Percentiles rank a stretch among this genome's conserved stretches.
Evolutionary conservation across 257 asterid species (phyloP).

Genomic region (Cynanchum wilfordii): DNA sequence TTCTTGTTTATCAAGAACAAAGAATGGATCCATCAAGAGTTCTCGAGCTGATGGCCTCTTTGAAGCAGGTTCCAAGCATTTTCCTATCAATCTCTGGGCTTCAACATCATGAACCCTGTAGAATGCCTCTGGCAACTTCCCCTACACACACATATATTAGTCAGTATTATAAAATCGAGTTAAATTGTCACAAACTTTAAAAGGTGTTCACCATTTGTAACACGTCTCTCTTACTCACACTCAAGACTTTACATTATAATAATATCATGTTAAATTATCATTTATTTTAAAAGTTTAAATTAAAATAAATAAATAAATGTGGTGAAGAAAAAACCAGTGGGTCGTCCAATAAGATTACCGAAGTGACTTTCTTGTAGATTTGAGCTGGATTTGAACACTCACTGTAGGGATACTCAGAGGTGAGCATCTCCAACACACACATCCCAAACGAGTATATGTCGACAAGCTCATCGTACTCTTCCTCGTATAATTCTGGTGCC

Average conservation of each 20-base stretch:
- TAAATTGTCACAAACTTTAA: neutral
- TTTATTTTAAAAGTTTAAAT: too few relatives aligned
- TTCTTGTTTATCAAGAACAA: slow-evolving; percentile 30
- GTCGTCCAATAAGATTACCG: slow-evolving; percentile 32
- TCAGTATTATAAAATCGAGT: neutral
- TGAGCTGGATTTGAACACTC: slow-evolving; percentile 92
- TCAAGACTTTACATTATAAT: too few relatives aligned
- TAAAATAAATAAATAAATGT: too few relatives aligned
- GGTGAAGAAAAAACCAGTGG: neutral
- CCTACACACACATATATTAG: slow-evolving; percentile 24
- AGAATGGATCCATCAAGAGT: slow-evolving; percentile 63
- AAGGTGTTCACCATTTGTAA: too few relatives aligned
- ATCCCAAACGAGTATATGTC: slow-evolving; percentile 82
- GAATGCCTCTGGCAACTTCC: slow-evolving; percentile 60
- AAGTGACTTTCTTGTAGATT: slow-evolving; percentile 86
- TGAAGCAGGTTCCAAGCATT: slow-evolving; percentile 52
- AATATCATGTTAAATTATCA: too few relatives aligned
- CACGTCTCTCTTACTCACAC: too few relatives aligned
- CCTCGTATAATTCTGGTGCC: slow-evolving; percentile 87
- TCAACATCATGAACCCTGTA: slow-evolving; percentile 47
- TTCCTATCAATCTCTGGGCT: slow-evolving; percentile 64
- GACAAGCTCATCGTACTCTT: slow-evolving; percentile 70
- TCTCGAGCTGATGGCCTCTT: slow-evolving; percentile 64
- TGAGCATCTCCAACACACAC: slow-evolving; percentile 80
- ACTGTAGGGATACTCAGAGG: slow-evolving; percentile 65